A percentile compares a stretch with the other conserved stretches of the same genome.
These are phyloP conservation scores for Uncinocarpus reesii DNA, from an alignment of 2,329 filamentous ascomycete genomes.

Conservation along the genomic window DNA sequence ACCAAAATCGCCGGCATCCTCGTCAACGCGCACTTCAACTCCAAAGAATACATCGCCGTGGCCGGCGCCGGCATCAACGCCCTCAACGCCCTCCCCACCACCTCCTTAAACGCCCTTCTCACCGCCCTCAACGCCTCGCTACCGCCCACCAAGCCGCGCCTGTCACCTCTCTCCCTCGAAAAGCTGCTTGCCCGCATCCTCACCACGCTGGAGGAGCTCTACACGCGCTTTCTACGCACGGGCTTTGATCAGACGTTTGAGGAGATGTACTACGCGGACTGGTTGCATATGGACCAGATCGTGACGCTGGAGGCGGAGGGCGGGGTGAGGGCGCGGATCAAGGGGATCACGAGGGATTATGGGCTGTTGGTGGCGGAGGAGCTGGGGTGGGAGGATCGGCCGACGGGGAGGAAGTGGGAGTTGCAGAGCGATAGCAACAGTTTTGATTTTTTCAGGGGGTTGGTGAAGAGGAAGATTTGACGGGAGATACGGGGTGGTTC, in stretches of 20 bases:
- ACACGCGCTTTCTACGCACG: conserved; percentile 59
- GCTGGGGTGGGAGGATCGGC: conserved; percentile 58
- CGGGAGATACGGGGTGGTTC: neutral
- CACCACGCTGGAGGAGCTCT: conserved; percentile 65
- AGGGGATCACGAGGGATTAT: conserved; percentile 87
- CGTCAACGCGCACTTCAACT: conserved; percentile 73
- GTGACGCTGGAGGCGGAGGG: conserved; percentile 72
- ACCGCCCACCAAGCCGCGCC: conserved; percentile 29
- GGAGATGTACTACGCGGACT: conserved; percentile 65
- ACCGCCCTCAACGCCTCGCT: conserved; percentile 31
- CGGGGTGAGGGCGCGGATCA: conserved; percentile 62
- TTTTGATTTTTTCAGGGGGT: conserved; percentile 90
- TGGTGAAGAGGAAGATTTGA: conserved; percentile 68
- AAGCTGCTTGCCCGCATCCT: conserved; percentile 72
- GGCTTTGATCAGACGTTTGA: conserved; percentile 70
- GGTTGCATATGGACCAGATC: conserved; percentile 71
- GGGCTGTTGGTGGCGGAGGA: conserved; percentile 79
- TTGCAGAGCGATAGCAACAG: conserved; percentile 96
- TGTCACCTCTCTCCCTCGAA: conserved; percentile 58
- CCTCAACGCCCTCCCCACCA: conserved; percentile 74
- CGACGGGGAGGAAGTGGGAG: conserved; percentile 67
- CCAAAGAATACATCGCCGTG: conserved; percentile 70
- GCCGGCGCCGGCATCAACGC: conserved; percentile 82
- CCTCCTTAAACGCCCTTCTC: conserved; percentile 67
- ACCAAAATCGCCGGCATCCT: conserved; percentile 91